Conservation (phyloP, 1,284 basidiomycete genomes). For the Malassezia japonica region DNA sequence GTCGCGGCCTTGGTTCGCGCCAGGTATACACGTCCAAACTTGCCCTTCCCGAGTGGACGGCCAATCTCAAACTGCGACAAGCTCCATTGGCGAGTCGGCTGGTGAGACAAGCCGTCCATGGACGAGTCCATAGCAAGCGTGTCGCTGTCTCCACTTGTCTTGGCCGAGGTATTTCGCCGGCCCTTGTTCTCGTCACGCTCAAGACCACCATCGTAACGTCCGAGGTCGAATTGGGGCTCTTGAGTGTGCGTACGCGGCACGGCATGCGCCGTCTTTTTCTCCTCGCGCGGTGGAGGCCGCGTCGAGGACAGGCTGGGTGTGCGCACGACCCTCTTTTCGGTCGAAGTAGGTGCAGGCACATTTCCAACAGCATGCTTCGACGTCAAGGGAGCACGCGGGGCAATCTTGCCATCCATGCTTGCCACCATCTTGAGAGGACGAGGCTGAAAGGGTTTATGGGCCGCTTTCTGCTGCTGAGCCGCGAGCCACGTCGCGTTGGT, state of each 20-base stretch:
- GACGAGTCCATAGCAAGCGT: constrained; percentile 19
- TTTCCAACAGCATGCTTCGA: constrained; percentile 6
- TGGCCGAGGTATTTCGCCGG: constrained; percentile 24
- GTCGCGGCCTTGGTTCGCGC: constrained; percentile 60
- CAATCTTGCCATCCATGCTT: not conserved
- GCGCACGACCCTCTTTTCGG: not conserved
- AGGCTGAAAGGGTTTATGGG: constrained; percentile 15
- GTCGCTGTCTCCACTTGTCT: not conserved
- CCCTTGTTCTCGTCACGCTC: constrained; percentile 47
- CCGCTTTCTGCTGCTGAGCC: constrained; percentile 15
- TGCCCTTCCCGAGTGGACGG: constrained; percentile 89
- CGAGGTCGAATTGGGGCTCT: constrained; percentile 29
- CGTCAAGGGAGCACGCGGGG: constrained; percentile 7
- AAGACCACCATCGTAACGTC: constrained; percentile 47
- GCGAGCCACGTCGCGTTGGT: constrained; percentile 15
- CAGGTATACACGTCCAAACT: constrained; percentile 98
- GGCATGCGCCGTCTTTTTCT: not conserved
- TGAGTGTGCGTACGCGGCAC: not conserved
- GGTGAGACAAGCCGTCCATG: constrained; percentile 20
- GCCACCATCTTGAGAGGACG: constrained; percentile 11
- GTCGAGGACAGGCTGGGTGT: not conserved
- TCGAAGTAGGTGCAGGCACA: not conserved
- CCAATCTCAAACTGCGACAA: constrained; percentile 86
- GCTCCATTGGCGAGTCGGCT: constrained; percentile 57
- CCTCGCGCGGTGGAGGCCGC: not conserved